A percentile compares a stretch with the other conserved stretches of the same genome.
Conservation (phyloP, 2,329 filamentous ascomycete species). For the Clarireedia homoeocarpa region DNA sequence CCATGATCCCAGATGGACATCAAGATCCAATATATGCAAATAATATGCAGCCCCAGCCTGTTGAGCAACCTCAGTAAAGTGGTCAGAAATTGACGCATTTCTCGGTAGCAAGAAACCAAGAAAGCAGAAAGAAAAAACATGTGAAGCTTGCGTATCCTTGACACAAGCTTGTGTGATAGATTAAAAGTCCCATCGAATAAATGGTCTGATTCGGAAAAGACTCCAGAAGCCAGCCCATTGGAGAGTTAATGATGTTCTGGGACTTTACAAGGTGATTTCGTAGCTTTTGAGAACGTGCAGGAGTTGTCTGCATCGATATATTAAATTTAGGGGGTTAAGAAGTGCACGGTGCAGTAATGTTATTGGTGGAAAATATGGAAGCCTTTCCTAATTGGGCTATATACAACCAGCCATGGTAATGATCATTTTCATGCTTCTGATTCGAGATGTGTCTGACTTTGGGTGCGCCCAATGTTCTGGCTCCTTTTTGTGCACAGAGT, state of each 20-base stretch:
- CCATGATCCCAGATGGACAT: conserved; percentile 19
- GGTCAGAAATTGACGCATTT: neutral
- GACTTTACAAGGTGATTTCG: neutral
- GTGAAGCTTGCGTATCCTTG: neutral
- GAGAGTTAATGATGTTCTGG: neutral
- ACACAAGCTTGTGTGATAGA: no score
- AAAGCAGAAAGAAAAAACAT: neutral
- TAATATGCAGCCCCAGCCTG: conserved; percentile 13
- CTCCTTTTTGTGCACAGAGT: neutral
- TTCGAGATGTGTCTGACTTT: conserved; percentile 1
- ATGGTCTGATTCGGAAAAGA: neutral
- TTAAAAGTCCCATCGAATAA: no score
- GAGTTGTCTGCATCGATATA: conserved; percentile 1
- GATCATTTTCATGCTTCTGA: neutral
- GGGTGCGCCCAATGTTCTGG: no score
- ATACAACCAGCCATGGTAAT: neutral
- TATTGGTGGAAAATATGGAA: neutral
- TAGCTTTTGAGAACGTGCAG: conserved; percentile 3
- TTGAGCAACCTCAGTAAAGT: conserved; percentile 14
- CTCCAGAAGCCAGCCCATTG: neutral
- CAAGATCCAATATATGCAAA: conserved; percentile 26
- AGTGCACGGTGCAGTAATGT: conserved; percentile 1
- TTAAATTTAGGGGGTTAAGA: conserved; percentile 6
- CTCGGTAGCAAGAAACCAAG: neutral
- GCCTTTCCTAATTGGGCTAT: conserved; percentile 1